Percentiles rank a stretch among this genome's conserved stretches.
Evolutionary conservation across 2,329 filamentous ascomycete species (phyloP).

Genomic region (Cercospora sp.): DNA sequence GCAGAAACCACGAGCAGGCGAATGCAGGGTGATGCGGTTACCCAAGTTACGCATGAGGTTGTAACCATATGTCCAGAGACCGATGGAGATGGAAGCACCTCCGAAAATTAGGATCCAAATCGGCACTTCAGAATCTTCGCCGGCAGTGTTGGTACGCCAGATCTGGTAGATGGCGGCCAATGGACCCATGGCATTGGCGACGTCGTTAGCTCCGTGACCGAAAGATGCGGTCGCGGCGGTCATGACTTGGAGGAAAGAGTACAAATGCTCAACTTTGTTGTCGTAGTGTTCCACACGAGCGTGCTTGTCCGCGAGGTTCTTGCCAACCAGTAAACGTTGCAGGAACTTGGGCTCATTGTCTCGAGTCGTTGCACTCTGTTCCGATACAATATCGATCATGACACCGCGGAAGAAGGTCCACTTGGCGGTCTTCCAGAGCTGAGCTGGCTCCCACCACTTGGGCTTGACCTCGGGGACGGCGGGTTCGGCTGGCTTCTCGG

Average conservation of each 20-base stretch:
- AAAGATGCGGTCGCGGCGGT: slow-evolving; percentile 72
- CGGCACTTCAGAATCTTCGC: slow-evolving; percentile 53
- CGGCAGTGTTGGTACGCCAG: slow-evolving; percentile 52
- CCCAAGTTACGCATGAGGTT: slow-evolving; percentile 63
- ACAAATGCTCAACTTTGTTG: slow-evolving; percentile 61
- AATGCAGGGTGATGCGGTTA: slow-evolving; percentile 62
- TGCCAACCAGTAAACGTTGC: slow-evolving; percentile 25
- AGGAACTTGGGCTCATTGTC: slow-evolving; percentile 44
- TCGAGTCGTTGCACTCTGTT: slow-evolving; percentile 38
- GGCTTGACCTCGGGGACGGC: background rate
- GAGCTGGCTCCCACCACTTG: slow-evolving; percentile 39
- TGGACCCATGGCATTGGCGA: slow-evolving; percentile 60
- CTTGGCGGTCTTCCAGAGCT: slow-evolving; percentile 24
- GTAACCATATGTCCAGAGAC: slow-evolving; percentile 62
- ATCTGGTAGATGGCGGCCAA: slow-evolving; percentile 62
- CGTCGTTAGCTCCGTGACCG: slow-evolving; percentile 67
- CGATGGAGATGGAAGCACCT: slow-evolving; percentile 54
- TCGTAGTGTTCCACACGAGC: slow-evolving; percentile 60
- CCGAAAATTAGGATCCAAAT: slow-evolving; percentile 61
- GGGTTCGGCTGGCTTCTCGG: slow-evolving; percentile 3
- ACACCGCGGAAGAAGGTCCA: slow-evolving; percentile 29
- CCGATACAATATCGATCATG: slow-evolving; percentile 31
- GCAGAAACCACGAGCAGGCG: slow-evolving; percentile 58
- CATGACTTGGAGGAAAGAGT: slow-evolving; percentile 65
- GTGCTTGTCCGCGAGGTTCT: slow-evolving; percentile 40